phyloP scores from a whole-genome alignment of 768 basidiomycete species.

The Hericium coralloides region DNA sequence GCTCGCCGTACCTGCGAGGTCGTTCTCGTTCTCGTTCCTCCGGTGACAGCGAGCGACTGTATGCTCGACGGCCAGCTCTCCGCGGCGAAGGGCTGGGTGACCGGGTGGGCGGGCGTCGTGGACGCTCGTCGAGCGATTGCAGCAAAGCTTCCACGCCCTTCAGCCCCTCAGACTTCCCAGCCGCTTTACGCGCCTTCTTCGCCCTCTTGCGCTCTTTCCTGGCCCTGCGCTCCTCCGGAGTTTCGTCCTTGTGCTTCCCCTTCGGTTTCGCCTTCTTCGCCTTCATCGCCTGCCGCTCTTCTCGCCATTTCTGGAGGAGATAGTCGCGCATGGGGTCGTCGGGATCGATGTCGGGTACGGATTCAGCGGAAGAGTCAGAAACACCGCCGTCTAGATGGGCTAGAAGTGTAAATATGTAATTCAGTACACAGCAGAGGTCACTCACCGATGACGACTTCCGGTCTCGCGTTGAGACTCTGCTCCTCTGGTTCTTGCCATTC shows the following conservation, averaged over 20 bases:
- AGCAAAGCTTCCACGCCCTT: conserved; percentile 62
- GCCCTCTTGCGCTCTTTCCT: conserved; percentile 69
- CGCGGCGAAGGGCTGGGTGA: conserved; percentile 1
- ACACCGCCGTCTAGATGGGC: conserved; percentile 35
- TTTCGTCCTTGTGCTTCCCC: conserved; percentile 61
- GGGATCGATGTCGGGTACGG: conserved; percentile 70
- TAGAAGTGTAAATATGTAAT: conserved; percentile 1
- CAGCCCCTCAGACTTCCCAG: conserved; percentile 49
- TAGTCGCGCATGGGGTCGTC: conserved; percentile 99
- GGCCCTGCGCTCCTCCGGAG: conserved; percentile 66
- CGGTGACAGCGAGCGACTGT: neutral
- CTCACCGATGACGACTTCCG: conserved; percentile 49
- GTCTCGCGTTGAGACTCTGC: conserved; percentile 82
- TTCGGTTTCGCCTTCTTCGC: conserved; percentile 52
- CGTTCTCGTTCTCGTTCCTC: neutral
- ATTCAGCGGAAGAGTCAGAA: conserved; percentile 60
- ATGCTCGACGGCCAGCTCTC: neutral
- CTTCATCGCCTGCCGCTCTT: conserved; percentile 53
- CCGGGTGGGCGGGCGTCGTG: neutral
- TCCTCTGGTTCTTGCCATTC: conserved; percentile 82
- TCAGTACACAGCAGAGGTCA: neutral
- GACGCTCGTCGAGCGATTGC: conserved; percentile 32
- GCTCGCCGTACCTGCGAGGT: neutral
- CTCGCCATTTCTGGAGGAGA: conserved; percentile 64
- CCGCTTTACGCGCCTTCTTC: conserved; percentile 48